Evolutionary conservation across 129 eudicot species (phyloP), one percentile per base, ranked within the genome.

Genomic region (Saussurea involucrata): DNA sequence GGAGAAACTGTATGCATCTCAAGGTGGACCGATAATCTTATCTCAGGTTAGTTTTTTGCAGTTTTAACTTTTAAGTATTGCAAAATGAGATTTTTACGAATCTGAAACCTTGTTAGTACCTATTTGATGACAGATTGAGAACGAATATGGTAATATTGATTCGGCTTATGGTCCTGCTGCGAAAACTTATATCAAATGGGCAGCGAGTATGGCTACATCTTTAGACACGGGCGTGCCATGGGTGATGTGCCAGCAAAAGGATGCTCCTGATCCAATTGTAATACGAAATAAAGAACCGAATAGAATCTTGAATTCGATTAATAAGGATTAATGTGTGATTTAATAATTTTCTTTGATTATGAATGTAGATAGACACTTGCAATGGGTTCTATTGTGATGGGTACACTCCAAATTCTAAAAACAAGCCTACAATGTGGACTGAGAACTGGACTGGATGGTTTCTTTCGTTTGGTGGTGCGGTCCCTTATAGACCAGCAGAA

Each of bases 361-460:
- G 58, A 65, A 34, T 63, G 73, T 86, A 94, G 98, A 91, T 95
- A 60, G 86, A 95, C 79, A 95, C 99, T 33, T 95, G 99, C 83
- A 95, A 95, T 61, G 99, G 99, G 70, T 95, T 92, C 68, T 95
- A 95, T 42, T 95, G 99, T 74, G 99, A 95, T 40, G 91, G 90
- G 72, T 95, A 84, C 84, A 92, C 89, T 25, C 99, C 97, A 9
- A 92, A 95, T 78, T 79, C 99, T 64, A 79, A 77, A 18, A 86
- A 86, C 81, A 92, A 82, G 63, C 99, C 99, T 2, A 86, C 91
- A 65, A 85, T 95, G 89, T 95, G 99, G 99, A 95, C 99, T 11
- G 99, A 95, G 78, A 95, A 95, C 79, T 95, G 99, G 99, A 95
- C 86, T 36, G 99, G 99, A 78, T 95, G 99, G 99, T 95, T 88